Evolutionary conservation across 2,329 filamentous ascomycete species (phyloP).

Genomic region (Cladosporium austrohemisphaericum): DNA sequence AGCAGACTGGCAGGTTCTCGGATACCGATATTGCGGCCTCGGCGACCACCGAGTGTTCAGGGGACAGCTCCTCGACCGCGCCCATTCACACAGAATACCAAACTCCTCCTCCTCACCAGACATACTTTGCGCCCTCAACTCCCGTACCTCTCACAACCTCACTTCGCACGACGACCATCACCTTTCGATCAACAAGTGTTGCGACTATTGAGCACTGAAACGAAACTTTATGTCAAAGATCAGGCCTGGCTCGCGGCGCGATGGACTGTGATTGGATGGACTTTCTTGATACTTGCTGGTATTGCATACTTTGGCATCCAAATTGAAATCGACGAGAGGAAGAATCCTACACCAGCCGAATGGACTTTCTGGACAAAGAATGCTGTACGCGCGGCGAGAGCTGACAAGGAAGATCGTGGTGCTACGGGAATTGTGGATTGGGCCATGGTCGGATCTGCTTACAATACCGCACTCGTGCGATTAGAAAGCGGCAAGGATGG

Average conservation of each 20-base stretch:
- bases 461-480: constrained; percentile 57
- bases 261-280: constrained; percentile 64
- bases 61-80: constrained; percentile 32
- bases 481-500: constrained; percentile 67
- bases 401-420: constrained; percentile 49
- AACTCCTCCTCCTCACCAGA: constrained; percentile 50
- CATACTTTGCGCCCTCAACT: constrained; percentile 57
- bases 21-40: constrained; percentile 26
- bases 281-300: constrained; percentile 56
- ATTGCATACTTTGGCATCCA: constrained; percentile 63
- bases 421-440: constrained; percentile 63
- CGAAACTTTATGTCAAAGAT: constrained; percentile 64
- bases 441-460: constrained; percentile 60
- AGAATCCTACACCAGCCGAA: constrained; percentile 76
- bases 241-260: constrained; percentile 68
- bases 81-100: constrained; percentile 57
- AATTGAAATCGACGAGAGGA: constrained; percentile 71
- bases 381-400: constrained; percentile 58
- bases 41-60: constrained; percentile 23
- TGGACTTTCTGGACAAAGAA: constrained; percentile 72
- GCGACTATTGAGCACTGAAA: constrained; percentile 76
- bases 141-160: constrained; percentile 60
- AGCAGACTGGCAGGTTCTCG: constrained; percentile 15
- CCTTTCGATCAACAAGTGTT: constrained; percentile 46
- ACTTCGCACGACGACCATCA: constrained; percentile 24